A percentile compares a stretch with the other conserved stretches of the same genome.
These are phyloP conservation scores for Rossbeevera mucosa DNA, from an alignment of 768 basidiomycete species.

Conservation along the genomic window DNA sequence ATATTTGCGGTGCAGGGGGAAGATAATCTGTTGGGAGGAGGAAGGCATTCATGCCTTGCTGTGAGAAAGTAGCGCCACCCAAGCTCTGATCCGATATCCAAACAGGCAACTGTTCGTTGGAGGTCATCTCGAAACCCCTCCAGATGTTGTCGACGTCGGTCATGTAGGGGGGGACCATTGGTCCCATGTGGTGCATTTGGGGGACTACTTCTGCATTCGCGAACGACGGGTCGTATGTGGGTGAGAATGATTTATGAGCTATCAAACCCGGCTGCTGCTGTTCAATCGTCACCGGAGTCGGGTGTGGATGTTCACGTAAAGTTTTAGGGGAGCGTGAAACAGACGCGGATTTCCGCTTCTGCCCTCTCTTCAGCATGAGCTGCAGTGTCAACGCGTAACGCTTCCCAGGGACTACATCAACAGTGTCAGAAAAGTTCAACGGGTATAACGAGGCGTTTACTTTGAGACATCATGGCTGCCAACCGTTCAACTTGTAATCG, in stretches of 20 bases:
- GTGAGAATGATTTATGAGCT: slow-evolving; percentile 50
- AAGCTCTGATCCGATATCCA: slow-evolving; percentile 85
- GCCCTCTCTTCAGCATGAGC: slow-evolving; percentile 78
- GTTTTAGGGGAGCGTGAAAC: slow-evolving; percentile 58
- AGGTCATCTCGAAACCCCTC: slow-evolving; percentile 67
- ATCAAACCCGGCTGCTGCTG: slow-evolving; percentile 34
- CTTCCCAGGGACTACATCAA: slow-evolving; percentile 74
- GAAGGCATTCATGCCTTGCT: slow-evolving; percentile 84
- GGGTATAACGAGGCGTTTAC: slow-evolving; percentile 40
- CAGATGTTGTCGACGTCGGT: slow-evolving; percentile 61
- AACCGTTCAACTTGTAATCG: slow-evolving; percentile 75
- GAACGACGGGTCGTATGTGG: slow-evolving; percentile 49
- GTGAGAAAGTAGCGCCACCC: slow-evolving; percentile 69
- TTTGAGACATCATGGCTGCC: slow-evolving; percentile 68
- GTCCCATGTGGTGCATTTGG: slow-evolving; percentile 31
- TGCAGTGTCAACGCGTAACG: slow-evolving; percentile 88
- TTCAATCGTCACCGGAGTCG: slow-evolving; percentile 45
- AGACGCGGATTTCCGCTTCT: slow-evolving; percentile 54
- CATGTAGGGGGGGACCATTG: slow-evolving; percentile 21
- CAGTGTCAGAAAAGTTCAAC: slow-evolving; percentile 7
- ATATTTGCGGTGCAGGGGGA: slow-evolving; percentile 68
- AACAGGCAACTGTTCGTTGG: slow-evolving; percentile 73
- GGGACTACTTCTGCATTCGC: slow-evolving; percentile 30
- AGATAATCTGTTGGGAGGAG: slow-evolving; percentile 72
- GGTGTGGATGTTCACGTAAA: slow-evolving; percentile 50